Evolutionary conservation across 2,329 filamentous ascomycete species (phyloP), one percentile per base, ranked within the genome.

Genomic region (Nemania sp.): DNA sequence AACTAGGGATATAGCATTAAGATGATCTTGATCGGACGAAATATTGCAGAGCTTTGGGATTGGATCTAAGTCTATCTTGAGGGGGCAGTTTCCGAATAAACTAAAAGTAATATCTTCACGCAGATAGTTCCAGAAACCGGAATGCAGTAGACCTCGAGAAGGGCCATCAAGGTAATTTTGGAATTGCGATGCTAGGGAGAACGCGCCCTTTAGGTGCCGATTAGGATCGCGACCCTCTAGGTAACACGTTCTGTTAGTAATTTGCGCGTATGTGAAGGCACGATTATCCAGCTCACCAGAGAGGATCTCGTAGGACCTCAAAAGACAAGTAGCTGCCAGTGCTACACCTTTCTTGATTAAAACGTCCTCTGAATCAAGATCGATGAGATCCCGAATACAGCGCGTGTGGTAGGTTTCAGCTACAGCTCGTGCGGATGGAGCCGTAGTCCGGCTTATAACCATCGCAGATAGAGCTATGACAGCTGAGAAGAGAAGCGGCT

Each of bases 91-190:
- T 43, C 81, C 77, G 47, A 83, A 84, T 0, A 86, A 72, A n/a
- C 83, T 83, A n/a, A 85, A 83, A 0, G 84, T 86, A n/a, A 86
- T 85, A 43, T 86, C 83, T 72, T 86, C 83, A 0, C 84, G 79
- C 0, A 86, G 77, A 61, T 85, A 85, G 66, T 86, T 86, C 84
- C 83, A 86, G 62, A 83, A 83, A 0, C 83, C 83, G 0, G 83
- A 80, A 3, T 77, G 77, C 1, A 80, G 68, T 0, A 86, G 70
- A 0, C 77, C 77, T 2, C 74, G 66, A 0, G 73, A 70, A 1
- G 73, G 47, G 0, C 74, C 26, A 8, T 68, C 2, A 72, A 75
- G 0, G 74, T 67, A 6, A 73, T 64, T 1, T 74, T 63, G 61
- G 38, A 73, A 73, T 4, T 76, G 73, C 0, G 79, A 80, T 0